These are phyloP conservation scores for Phyllosticta ampelicida DNA, from an alignment of 2,329 filamentous ascomycete genomes.

Conservation along the genomic window DNA sequence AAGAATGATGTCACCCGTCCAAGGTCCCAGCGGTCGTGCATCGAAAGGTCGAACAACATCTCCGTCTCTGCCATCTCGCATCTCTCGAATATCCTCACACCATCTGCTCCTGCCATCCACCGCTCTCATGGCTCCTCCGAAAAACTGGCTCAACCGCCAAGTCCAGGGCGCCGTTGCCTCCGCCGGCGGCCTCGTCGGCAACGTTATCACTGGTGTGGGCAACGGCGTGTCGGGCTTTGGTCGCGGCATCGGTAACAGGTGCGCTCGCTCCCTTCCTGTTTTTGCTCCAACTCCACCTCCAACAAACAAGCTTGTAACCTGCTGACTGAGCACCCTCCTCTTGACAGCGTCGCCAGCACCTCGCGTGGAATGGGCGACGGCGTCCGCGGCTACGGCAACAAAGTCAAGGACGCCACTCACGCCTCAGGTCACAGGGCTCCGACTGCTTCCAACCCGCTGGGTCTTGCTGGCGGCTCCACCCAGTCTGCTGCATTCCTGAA, in stretches of 20 bases:
- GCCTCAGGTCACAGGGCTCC: conserved; percentile 33
- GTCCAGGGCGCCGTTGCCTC: conserved; percentile 33
- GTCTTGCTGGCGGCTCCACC: conserved; percentile 19
- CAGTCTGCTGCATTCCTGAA: conserved; percentile 5
- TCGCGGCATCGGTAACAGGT: conserved; percentile 32
- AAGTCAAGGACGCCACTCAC: conserved; percentile 38
- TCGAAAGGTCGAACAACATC: too few species aligned
- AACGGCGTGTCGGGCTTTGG: conserved; percentile 38
- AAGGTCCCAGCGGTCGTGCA: too few species aligned
- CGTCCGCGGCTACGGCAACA: conserved; percentile 40
- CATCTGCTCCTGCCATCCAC: neutral
- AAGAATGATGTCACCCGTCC: neutral
- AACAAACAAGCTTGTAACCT: neutral
- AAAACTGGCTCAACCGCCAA: conserved; percentile 37
- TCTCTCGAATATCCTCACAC: neutral
- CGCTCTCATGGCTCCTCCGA: conserved; percentile 18
- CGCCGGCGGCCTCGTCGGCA: conserved; percentile 34
- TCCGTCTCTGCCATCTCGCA: neutral
- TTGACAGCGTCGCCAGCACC: conserved; percentile 31
- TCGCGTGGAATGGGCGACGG: conserved; percentile 38
- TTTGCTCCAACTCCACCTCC: too few species aligned
- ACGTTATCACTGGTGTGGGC: conserved; percentile 33
- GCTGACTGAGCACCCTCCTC: neutral
- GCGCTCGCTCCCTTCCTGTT: conserved; percentile 15
- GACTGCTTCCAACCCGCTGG: conserved; percentile 38